A percentile compares a stretch with the other conserved stretches of the same genome.
These are phyloP conservation scores for Calonectria pseudoreteaudii DNA, from an alignment of 2,329 filamentous ascomycete genomes.

Conservation along the genomic window DNA sequence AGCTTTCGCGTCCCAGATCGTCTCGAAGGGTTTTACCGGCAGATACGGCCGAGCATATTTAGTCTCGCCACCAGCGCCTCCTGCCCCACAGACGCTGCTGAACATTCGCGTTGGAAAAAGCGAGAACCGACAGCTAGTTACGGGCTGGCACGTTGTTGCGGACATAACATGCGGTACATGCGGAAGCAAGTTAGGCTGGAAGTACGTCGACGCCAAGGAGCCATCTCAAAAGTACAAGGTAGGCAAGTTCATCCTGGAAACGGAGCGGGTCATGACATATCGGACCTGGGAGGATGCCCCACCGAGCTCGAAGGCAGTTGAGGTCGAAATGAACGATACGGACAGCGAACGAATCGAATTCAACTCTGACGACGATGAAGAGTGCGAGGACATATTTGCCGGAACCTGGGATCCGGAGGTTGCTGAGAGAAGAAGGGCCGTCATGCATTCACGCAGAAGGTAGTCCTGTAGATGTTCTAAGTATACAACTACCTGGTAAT, in stretches of 20 bases:
- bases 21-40: constrained; percentile 75
- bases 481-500: neutral
- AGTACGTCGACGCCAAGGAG: constrained; percentile 74
- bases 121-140: constrained; percentile 69
- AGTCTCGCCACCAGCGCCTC: constrained; percentile 57
- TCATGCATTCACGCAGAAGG: constrained; percentile 48
- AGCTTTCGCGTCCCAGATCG: constrained; percentile 70
- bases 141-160: constrained; percentile 72
- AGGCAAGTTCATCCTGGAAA: constrained; percentile 76
- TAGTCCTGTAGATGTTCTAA: constrained; percentile 24
- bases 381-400: constrained; percentile 74
- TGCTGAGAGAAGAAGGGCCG: constrained; percentile 60
- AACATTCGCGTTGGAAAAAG: constrained; percentile 68
- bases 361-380: constrained; percentile 74
- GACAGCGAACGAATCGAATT: constrained; percentile 59
- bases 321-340: constrained; percentile 16
- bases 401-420: constrained; percentile 70
- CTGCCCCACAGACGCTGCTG: constrained; percentile 52
- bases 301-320: constrained; percentile 13
- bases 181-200: constrained; percentile 71
- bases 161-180: constrained; percentile 72
- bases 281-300: constrained; percentile 61
- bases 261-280: constrained; percentile 64
- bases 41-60: constrained; percentile 74
- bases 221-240: constrained; percentile 73